Evolutionary conservation across 2,329 filamentous ascomycete species (phyloP), one percentile per base, ranked within the genome.

Genomic region (Colletotrichum sansevieriae): DNA sequence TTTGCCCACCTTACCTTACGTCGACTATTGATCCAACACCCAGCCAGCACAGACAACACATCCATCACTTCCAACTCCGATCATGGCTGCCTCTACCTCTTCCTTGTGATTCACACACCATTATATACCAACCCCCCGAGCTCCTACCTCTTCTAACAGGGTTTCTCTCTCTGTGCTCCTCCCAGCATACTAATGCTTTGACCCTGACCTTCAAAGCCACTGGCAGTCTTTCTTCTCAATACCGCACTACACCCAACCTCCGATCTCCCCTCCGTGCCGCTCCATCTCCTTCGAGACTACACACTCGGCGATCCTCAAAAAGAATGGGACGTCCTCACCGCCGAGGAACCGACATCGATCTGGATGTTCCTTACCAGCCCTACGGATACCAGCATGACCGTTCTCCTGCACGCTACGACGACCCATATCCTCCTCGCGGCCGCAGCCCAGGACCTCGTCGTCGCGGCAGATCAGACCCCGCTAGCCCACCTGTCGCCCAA

Each of bases 371-470:
- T 25, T 49, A 56, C 18, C 47, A 55, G 20, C 43, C 47, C 15
- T 55, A 47, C 12, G 46, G 35, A 15, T 59, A 51, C 33, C 29
- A 41, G 59, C 62, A 65, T 39, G 20, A 46, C 18, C 54, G 56
- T 18, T 41, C 59, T 56, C 49, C 52, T 4, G 60, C 39, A 20
- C 39, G 37, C 3, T 63, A 63, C 25, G 60, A 58, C 52, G 52
- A 37, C 29, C 43, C 18, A 37, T 49, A 51, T 13, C 61, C 61
- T 33, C 29, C 61, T 33, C 62, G 65, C 10, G 61, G 65, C 20
- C 65, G 65, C 33, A 68, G 65, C 18, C 61, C 46, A n/a, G 65
- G 54, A n/a, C 55, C 39, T 20, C 65, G 65, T 20, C 65, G 47
- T 43, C 65, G 61, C 46, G 51, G 64, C 22, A 65, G 41, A 44